Conservation (phyloP, 768 basidiomycete species). For the Lactarius indigo region DNA sequence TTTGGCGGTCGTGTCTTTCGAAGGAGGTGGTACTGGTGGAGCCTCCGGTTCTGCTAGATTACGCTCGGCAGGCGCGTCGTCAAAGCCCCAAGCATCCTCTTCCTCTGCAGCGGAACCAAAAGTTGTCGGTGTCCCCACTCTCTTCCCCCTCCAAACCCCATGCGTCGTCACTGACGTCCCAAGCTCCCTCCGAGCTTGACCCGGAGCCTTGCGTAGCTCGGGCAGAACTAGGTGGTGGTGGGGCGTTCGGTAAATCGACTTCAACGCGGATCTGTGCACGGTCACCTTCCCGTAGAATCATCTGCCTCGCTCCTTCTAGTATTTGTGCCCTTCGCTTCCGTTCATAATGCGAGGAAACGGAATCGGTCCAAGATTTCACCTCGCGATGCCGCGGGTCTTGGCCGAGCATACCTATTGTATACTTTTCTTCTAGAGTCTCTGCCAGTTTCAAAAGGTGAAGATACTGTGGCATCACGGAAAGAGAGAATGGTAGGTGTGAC, state of each 20-base stretch:
- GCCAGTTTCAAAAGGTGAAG: constrained; percentile 54
- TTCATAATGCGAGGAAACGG: constrained; percentile 73
- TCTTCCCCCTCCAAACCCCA: constrained; percentile 46
- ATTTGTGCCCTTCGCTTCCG: constrained; percentile 64
- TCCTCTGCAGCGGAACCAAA: constrained; percentile 27
- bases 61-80: constrained; percentile 44
- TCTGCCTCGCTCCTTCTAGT: constrained; percentile 55
- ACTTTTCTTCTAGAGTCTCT: constrained; percentile 61
- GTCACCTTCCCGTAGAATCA: constrained; percentile 45
- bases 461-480: constrained; percentile 57
- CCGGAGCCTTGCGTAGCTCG: constrained; percentile 10
- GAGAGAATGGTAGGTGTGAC: constrained; percentile 64
- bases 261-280: constrained; percentile 39
- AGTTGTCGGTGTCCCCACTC: constrained; percentile 24
- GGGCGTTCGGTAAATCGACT: constrained; percentile 5
- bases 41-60: constrained; percentile 1
- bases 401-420: constrained; percentile 48
- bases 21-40: constrained; percentile 10
- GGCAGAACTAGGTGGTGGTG: background rate
- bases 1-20: constrained; percentile 14
- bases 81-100: constrained; percentile 40
- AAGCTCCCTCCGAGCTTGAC: constrained; percentile 22
- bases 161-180: constrained; percentile 35
- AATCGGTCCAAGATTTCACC: constrained; percentile 66
- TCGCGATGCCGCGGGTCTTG: constrained; percentile 46